phyloP scores from a whole-genome alignment of 2,329 filamentous ascomycete species.

The Colletotrichum endophyticum region DNA sequence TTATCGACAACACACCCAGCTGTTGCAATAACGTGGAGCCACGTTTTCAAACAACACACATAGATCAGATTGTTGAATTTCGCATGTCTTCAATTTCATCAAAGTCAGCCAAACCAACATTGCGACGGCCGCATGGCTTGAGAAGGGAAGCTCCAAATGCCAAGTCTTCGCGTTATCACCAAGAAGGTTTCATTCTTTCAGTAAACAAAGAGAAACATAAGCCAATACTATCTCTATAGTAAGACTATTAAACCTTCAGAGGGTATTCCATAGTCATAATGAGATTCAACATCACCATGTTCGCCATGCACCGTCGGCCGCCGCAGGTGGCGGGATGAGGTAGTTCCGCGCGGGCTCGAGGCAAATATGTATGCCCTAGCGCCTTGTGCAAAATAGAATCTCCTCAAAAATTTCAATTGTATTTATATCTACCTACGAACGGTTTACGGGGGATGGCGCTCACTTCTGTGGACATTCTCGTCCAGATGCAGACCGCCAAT shows the following conservation, averaged over 20 bases:
- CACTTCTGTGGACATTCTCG: fast-evolving
- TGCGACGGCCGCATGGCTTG: fast-evolving
- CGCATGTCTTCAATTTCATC: fast-evolving
- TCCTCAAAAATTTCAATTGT: too few species aligned
- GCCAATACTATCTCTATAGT: fast-evolving
- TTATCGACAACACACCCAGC: too few species aligned
- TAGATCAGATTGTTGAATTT: fast-evolving
- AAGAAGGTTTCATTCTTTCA: too few species aligned
- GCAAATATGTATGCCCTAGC: not conserved
- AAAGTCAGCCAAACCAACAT: not conserved
- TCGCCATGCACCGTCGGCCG: not conserved
- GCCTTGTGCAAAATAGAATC: fast-evolving
- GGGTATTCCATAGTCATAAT: not conserved
- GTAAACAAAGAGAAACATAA: too few species aligned
- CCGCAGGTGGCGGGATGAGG: not conserved
- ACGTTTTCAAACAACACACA: not conserved
- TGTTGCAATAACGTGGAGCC: too few species aligned
- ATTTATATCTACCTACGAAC: too few species aligned
- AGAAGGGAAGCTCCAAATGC: not conserved
- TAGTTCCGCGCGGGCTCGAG: fast-evolving
- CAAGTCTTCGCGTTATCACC: not conserved
- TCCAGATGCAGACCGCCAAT: not conserved
- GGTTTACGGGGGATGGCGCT: not conserved
- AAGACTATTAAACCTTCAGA: too few species aligned
- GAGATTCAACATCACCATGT: not conserved